Evolutionary conservation across 2,329 filamentous ascomycete species (phyloP), one percentile per base, ranked within the genome.

Genomic region (Cordyceps tenuipes): DNA sequence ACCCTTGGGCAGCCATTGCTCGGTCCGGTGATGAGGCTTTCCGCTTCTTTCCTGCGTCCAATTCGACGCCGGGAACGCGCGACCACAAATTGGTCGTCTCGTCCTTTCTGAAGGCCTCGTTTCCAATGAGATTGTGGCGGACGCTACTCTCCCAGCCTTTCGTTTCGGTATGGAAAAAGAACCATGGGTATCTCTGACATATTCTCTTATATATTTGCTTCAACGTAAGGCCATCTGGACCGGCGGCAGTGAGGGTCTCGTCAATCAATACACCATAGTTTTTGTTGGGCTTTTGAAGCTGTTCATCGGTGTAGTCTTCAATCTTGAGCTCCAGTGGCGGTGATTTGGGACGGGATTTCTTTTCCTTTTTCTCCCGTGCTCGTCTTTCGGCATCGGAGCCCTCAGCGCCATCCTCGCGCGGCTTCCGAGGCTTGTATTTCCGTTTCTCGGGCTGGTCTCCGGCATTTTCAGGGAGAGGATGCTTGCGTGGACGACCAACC

Each of bases 71-170:
- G 2, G 78, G 79, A 23, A 84, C 79, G 41, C 82, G 80, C 61
- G 76, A 78, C 82, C 82, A 85, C 21, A 82, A 71, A 48, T 80
- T 77, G 1, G 79, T 82, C 31, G 77, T 76, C 43, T 83, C 80
- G 62, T 82, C 78, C 68, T 85, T 85, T 63, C 75, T 76, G 67
- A 85, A 85, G 7, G 82, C 82, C 64, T 82, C 79, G 67, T 85
- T 85, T 2, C 82, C 82, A 64, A 85, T 83, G 31, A 85, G 75
- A 60, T 85, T 85, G 65, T 85, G 82, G 0, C 82, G 79, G n/a
- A 85, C 82, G 65, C 82, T 85, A 64, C 82, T 85, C 68, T 85
- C 82, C 82, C 82, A 85, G n/a, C 82, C 82, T 67, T 84, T 85
- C 6, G 82, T 85, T 66, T 83, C 82, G 19, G 82, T 81, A 58